Base-by-base conservation (phyloP, 2,329 filamentous ascomycete species). In the Aspergillus hortae region DNA sequence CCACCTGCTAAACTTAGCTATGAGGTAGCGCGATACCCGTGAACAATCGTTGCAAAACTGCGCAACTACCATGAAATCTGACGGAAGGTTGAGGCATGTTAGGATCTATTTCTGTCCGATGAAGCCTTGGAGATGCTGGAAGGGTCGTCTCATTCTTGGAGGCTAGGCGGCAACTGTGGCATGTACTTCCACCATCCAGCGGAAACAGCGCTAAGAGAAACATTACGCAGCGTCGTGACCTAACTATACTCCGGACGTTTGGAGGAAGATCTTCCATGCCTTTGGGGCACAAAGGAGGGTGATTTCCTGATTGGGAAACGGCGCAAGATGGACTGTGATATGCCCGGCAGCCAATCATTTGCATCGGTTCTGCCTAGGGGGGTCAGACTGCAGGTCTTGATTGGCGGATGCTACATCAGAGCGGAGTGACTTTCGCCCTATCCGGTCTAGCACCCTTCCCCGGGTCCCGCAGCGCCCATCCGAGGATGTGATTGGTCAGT, bases 321-420 rank as follows among this genome's bases (percentile, higher is more conserved):
- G n/a, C 45, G 46, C 46, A 41, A 15, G 17, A 12, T 19, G 25
- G 25, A 27, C 25, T 27, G 25, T 27, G 25, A 27, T 27, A 27
- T 27, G 25, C 7, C 6, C 11, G 23, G 4, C 21, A 33, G 40
- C 61, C 61, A 63, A 59, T 63, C 19, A 52, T 50, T 48, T 59
- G 46, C 45, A 56, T 56, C 32, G 41, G 15, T 25, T 36, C 35
- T 41, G 44, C 44, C 44, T 10, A 36, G 38, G 14, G 32, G 41
- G 48, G 33, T 21, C 30, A 25, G 27, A 10, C 14, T 0, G 25
- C 51, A 52, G 47, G 10, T 38, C 3, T 2, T 47, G 12, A 56
- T 58, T 56, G 59, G 59, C 17, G 11, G 21, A 27, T 49, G 15
- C 11, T 4, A 27, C 14, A 12, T 23, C 42, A 38, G 30, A 12